Conservation (phyloP, 108 stramenopile genomes). For the Schizochytrium sp. region DNA sequence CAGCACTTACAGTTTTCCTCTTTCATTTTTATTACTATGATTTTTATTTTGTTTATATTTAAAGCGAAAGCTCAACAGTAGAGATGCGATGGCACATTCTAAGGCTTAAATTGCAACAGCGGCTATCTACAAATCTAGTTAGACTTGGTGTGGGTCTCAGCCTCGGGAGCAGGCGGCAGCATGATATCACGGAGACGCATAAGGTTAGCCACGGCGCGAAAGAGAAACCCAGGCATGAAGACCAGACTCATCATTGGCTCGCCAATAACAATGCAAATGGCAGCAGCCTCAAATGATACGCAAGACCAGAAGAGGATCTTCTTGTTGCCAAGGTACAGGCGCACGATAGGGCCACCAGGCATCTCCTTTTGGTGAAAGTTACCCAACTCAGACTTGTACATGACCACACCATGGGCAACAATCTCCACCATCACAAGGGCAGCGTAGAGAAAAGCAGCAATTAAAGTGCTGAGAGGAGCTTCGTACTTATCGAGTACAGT, state of each 20-base stretch:
- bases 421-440: conserved; percentile 52
- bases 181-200: conserved; percentile 50
- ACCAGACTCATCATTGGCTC: not conserved
- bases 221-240: conserved; percentile 37
- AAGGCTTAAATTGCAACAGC: too few species aligned
- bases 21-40: too few species aligned
- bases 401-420: conserved; percentile 51
- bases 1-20: too few species aligned
- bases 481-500: not conserved
- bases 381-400: conserved; percentile 53
- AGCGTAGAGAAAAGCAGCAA: conserved; percentile 40
- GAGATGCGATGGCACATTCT: too few species aligned
- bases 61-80: too few species aligned
- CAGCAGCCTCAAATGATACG: conserved; percentile 49
- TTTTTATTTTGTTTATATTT: too few species aligned
- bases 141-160: not conserved
- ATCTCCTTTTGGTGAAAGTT: conserved; percentile 60
- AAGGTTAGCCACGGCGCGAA: not conserved
- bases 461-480: not conserved
- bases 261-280: conserved; percentile 14
- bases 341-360: not conserved
- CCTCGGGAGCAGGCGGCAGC: not conserved
- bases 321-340: conserved; percentile 39
- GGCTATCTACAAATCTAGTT: not conserved
- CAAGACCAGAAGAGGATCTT: conserved; percentile 56